Evolutionary conservation across 2,329 filamentous ascomycete species (phyloP).

Genomic region (Claviceps africana): DNA sequence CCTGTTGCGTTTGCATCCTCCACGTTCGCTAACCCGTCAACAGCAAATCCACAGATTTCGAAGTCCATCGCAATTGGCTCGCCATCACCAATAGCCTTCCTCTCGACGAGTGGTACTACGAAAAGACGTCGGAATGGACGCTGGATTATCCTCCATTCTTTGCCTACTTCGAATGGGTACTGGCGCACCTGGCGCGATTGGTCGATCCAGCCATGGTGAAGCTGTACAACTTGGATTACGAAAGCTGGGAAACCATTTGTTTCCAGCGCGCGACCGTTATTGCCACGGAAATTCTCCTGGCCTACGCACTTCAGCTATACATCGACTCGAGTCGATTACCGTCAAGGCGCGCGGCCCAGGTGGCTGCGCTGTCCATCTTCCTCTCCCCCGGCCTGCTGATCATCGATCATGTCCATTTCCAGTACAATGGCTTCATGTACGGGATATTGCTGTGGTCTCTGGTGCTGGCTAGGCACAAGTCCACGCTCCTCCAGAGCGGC

Average conservation of each 20-base stretch:
- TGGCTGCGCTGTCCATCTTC: slow-evolving; percentile 74
- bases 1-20: background rate
- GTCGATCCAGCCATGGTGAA: slow-evolving; percentile 71
- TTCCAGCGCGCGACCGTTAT: slow-evolving; percentile 90
- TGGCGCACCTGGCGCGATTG: slow-evolving; percentile 67
- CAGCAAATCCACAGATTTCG: slow-evolving; percentile 97
- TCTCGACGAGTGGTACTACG: slow-evolving; percentile 83
- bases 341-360: slow-evolving; percentile 66
- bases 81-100: slow-evolving; percentile 87
- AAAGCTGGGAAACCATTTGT: slow-evolving; percentile 86
- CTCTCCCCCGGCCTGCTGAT: slow-evolving; percentile 88
- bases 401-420: slow-evolving; percentile 97
- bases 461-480: slow-evolving; percentile 62
- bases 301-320: slow-evolving; percentile 71
- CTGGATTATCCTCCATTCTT: slow-evolving; percentile 98
- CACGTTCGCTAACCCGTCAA: background rate
- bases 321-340: slow-evolving; percentile 53
- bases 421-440: slow-evolving; percentile 97
- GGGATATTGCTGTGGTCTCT: slow-evolving; percentile 79
- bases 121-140: slow-evolving; percentile 98
- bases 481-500: slow-evolving; percentile 64
- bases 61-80: slow-evolving; percentile 97
- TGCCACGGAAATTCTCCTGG: slow-evolving; percentile 65
- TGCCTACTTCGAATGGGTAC: slow-evolving; percentile 86
- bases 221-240: slow-evolving; percentile 68